phyloP scores from a whole-genome alignment of 768 basidiomycete species.

The Agaricus subrufescens region DNA sequence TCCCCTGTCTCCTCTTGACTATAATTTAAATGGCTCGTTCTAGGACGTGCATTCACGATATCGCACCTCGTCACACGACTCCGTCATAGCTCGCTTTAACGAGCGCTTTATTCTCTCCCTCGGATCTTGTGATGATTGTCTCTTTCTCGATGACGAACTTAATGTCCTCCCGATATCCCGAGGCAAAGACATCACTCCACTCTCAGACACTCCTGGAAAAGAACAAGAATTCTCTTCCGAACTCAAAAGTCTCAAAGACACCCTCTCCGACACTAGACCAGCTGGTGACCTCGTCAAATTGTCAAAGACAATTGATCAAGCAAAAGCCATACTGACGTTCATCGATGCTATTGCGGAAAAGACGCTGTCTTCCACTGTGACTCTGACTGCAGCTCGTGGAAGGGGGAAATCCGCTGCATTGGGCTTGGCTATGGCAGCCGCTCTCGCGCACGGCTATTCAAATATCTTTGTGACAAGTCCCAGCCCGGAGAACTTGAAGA shows the following conservation, averaged over 20 bases:
- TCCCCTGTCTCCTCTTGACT: neutral
- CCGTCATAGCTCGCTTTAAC: constrained; percentile 93
- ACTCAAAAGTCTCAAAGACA: constrained; percentile 74
- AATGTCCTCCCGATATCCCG: constrained; percentile 95
- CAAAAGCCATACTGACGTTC: constrained; percentile 90
- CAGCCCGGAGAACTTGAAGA: constrained; percentile 95
- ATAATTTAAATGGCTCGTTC: neutral
- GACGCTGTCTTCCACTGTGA: constrained; percentile 90
- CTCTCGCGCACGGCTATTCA: constrained; percentile 89
- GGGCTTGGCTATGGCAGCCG: constrained; percentile 92
- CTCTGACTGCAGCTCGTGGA: constrained; percentile 91
- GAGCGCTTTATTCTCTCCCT: constrained; percentile 98
- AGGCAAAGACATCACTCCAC: constrained; percentile 83
- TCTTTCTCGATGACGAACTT: constrained; percentile 95
- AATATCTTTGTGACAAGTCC: constrained; percentile 99
- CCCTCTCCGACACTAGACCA: constrained; percentile 76
- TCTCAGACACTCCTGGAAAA: constrained; percentile 39
- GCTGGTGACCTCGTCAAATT: constrained; percentile 88
- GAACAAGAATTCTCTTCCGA: constrained; percentile 47
- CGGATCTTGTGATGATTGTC: constrained; percentile 86
- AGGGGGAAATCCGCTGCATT: constrained; percentile 96
- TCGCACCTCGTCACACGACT: constrained; percentile 85
- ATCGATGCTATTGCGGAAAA: constrained; percentile 92
- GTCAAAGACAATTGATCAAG: constrained; percentile 91
- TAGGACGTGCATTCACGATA: constrained; percentile 97